Percentiles rank a stretch among this genome's conserved stretches.
phyloP scores from a whole-genome alignment of 169 alveolate genomes.

The Babesia ovata region DNA sequence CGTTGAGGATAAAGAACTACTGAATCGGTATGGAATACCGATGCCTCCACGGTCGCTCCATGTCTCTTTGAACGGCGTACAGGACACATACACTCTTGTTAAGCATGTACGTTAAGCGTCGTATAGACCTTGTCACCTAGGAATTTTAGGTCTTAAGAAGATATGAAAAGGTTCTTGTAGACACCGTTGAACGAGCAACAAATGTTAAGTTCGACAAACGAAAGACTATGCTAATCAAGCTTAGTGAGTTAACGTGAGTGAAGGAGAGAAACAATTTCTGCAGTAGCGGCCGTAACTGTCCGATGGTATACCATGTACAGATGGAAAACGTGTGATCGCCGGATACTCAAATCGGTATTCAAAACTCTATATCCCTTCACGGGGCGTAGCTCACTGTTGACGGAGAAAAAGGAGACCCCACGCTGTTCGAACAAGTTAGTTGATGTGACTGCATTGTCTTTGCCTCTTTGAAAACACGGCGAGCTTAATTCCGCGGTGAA shows the following conservation, averaged over 20 bases:
- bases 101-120: background rate
- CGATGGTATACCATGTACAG: constrained; percentile 37
- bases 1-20: constrained; percentile 20
- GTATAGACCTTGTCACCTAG: too few species aligned
- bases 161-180: constrained; percentile 41
- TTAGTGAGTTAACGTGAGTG: constrained; percentile 22
- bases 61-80: background rate
- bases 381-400: constrained; percentile 23
- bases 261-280: background rate
- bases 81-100: constrained; percentile 29
- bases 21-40: constrained; percentile 59
- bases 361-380: background rate
- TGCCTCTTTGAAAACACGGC: background rate
- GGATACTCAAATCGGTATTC: constrained; percentile 3
- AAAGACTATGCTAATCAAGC: constrained; percentile 56
- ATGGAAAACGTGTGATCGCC: constrained; percentile 27
- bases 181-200: constrained; percentile 8
- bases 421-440: constrained; percentile 14
- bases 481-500: background rate
- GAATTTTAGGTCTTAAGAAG: constrained; percentile 33
- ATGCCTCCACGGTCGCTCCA: constrained; percentile 35
- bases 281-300: constrained; percentile 34
- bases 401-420: background rate
- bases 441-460: background rate
- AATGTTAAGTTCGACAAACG: constrained; percentile 54